Base-by-base conservation (phyloP, 1,284 basidiomycete genomes). In the Xerocomus minutiporus region DNA sequence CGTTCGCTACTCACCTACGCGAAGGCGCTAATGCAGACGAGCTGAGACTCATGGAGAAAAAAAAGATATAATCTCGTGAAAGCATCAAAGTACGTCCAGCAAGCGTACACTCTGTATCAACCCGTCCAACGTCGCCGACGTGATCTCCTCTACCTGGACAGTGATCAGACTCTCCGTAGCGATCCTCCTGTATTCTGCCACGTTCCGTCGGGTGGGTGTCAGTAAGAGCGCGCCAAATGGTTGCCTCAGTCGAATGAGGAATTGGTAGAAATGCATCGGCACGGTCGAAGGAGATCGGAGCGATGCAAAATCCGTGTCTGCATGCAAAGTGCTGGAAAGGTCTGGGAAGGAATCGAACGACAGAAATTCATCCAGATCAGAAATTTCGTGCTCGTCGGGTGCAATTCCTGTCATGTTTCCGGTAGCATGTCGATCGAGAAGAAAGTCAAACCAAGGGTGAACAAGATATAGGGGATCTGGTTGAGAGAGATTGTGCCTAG, bases 201-300 rank as follows among this genome's bases (percentile, higher is more conserved):
- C 5, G 9, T 20, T 38, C 5, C 2, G 36, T 11, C 40, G 41
- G 2, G 23, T 57, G 17, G 26, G 35, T 5, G 36, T 23, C 4
- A 58, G 20, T 9, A 57, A 40, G 1, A 58, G 36, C 1, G 58
- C 50, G 5, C 54, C 36, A 38, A 20, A 38, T 7, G 36, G 17
- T 8, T 20, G 8, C 36, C 17, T 9, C n/a, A 58, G 36, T 8
- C 32, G 32, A 4, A 39, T 32, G 12, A 38, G 36, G 36, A 38
- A 38, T 38, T 8, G 7, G 17, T 38, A 20, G 7, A 38, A n/a
- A 8, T 4, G 28, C 11, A 1, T 23, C 41, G 45, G 38, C 15
- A 12, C 12, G 31, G 31, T 12, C 17, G 17, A 17, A 17, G 51
- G 34, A 8, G 51, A 23, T 0, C 3, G 25, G 7, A 43, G 41